A percentile compares a stretch with the other conserved stretches of the same genome.
These are phyloP conservation scores for Pseudisothecium myosuroides DNA, from an alignment of 225 moss, liverwort and hornwort genomes.

Conservation along the genomic window DNA sequence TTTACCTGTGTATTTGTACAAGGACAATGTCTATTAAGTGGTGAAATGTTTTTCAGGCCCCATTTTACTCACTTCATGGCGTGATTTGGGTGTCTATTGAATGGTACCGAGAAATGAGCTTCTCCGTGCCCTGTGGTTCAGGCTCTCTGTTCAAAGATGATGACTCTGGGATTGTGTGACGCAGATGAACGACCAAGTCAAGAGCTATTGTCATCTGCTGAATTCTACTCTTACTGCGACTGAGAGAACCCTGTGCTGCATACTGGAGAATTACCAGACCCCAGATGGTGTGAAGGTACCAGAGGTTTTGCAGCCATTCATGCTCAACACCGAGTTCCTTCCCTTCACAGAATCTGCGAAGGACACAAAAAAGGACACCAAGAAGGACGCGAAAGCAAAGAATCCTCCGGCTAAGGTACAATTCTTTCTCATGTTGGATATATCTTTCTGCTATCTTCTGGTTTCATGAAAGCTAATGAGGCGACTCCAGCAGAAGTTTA, in stretches of 20 bases:
- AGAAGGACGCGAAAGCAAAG: slow-evolving; percentile 24
- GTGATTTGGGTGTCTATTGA: background rate
- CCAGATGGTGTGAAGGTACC: slow-evolving; percentile 62
- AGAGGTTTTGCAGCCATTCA: slow-evolving; percentile 59
- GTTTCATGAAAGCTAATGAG: background rate
- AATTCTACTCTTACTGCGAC: slow-evolving; percentile 85
- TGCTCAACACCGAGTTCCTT: slow-evolving; percentile 58
- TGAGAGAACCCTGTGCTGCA: slow-evolving; percentile 80
- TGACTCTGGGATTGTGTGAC: background rate
- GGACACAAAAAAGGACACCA: slow-evolving; percentile 35
- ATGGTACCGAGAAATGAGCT: background rate
- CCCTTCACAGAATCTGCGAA: slow-evolving; percentile 33
- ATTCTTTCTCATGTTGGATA: background rate
- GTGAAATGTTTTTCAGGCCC: background rate
- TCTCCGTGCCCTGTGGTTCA: background rate
- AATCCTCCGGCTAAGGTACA: slow-evolving; percentile 22
- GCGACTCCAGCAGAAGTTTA: background rate
- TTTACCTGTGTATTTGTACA: background rate
- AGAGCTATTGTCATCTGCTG: slow-evolving; percentile 66
- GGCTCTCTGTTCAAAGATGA: background rate
- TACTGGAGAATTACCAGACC: slow-evolving; percentile 84
- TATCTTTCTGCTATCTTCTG: background rate
- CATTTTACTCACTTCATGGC: background rate
- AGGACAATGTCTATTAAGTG: background rate
- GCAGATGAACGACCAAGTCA: slow-evolving; percentile 63